Conservation (phyloP, 192 early-diverging fungal genomes). For the Allomyces arbusculus region DNA sequence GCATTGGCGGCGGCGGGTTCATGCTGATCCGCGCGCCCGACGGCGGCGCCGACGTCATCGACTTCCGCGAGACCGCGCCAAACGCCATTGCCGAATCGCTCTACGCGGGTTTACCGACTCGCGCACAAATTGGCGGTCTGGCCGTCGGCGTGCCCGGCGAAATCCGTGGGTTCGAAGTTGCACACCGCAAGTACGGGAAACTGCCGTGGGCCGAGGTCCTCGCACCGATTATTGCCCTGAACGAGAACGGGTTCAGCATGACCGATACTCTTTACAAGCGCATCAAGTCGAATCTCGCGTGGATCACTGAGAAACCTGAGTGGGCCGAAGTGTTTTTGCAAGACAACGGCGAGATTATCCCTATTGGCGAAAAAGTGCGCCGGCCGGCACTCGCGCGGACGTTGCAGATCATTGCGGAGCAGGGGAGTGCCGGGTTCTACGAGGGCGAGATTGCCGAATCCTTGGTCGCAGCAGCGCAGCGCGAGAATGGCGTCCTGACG, state of each 20-base stretch:
- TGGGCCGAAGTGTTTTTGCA: conserved; percentile 36
- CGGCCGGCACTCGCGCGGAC: conserved; percentile 11
- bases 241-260: conserved; percentile 50
- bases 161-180: conserved; percentile 60
- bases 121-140: conserved; percentile 50
- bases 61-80: conserved; percentile 78
- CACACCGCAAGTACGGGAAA: conserved; percentile 60
- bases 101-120: conserved; percentile 49
- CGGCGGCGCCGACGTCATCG: conserved; percentile 27
- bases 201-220: conserved; percentile 66
- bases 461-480: conserved; percentile 40
- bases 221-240: conserved; percentile 49
- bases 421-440: conserved; percentile 22
- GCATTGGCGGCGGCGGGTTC: conserved; percentile 90
- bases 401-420: conserved; percentile 13
- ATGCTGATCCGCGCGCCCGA: conserved; percentile 54
- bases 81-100: conserved; percentile 49
- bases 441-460: conserved; percentile 32
- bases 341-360: conserved; percentile 42
- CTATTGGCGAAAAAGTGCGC: conserved; percentile 35
- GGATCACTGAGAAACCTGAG: conserved; percentile 14
- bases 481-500: conserved; percentile 55
- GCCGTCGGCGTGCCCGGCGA: conserved; percentile 72
- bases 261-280: conserved; percentile 21
- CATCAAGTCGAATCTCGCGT: conserved; percentile 10